Conservation (phyloP, 441 rosid genomes). For the Manihot esculenta region DNA sequence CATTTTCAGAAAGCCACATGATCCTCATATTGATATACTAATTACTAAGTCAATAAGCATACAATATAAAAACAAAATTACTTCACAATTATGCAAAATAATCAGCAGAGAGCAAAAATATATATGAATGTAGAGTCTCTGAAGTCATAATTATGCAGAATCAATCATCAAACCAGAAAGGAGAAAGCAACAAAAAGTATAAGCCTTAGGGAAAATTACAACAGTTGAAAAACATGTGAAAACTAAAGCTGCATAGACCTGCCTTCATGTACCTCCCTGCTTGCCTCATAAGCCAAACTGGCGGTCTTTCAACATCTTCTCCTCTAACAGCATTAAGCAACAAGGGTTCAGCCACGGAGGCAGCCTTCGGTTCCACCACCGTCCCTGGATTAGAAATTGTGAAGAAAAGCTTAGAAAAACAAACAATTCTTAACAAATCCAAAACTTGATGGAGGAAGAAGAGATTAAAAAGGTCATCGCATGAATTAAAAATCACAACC, state of each 20-base stretch:
- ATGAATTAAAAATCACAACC: background rate
- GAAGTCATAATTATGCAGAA: background rate
- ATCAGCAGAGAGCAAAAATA: background rate
- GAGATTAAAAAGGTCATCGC: background rate
- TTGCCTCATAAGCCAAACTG: conserved; percentile 99
- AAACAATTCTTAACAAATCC: background rate
- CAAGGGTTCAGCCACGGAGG: conserved; percentile 59
- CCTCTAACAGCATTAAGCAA: conserved; percentile 93
- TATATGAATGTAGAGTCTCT: background rate
- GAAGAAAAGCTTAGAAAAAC: conserved; percentile 7
- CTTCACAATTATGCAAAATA: too few species aligned
- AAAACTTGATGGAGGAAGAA: background rate
- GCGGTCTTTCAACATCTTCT: conserved; percentile 88
- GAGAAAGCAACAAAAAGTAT: background rate
- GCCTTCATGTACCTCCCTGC: conserved; percentile 99
- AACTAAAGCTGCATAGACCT: conserved; percentile 42
- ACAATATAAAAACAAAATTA: background rate
- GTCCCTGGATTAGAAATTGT: conserved; percentile 39
- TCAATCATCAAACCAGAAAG: background rate
- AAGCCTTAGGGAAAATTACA: background rate
- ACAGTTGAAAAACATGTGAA: conserved; percentile 5
- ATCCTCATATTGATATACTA: background rate
- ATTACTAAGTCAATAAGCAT: background rate
- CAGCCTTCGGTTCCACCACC: conserved; percentile 49
- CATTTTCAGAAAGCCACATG: background rate